A percentile compares a stretch with the other conserved stretches of the same genome.
These are phyloP conservation scores for Clarkia xantiana DNA, from an alignment of 345 rosid genomes.

Conservation along the genomic window DNA sequence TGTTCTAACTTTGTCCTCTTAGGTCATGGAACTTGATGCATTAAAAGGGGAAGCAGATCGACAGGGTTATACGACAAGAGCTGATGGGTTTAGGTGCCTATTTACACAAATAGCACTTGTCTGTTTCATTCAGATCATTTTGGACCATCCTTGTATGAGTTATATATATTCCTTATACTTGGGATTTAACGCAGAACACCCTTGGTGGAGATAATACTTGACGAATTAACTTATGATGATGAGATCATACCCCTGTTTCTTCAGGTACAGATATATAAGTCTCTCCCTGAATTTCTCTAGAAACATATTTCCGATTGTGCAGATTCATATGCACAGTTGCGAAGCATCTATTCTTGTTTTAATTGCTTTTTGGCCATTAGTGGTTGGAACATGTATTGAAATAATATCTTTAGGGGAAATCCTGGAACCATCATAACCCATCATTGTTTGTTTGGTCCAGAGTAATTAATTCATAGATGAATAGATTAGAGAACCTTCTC, in stretches of 20 bases:
- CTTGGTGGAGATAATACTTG: conserved; percentile 51
- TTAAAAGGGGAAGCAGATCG: conserved; percentile 54
- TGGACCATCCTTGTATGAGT: neutral
- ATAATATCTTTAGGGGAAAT: too few relatives aligned
- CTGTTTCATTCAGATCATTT: neutral
- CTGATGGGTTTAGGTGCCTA: conserved; percentile 64
- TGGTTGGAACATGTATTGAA: too few relatives aligned
- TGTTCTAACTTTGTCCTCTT: conserved; percentile 9
- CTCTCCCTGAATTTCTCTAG: neutral
- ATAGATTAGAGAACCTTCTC: too few relatives aligned
- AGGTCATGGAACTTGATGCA: conserved; percentile 77
- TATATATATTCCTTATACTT: conserved; percentile 1
- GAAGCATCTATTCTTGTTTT: too few relatives aligned
- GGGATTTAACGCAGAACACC: conserved; percentile 51
- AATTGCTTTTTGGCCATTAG: too few relatives aligned
- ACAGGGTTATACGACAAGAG: conserved; percentile 45
- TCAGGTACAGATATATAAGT: conserved; percentile 28
- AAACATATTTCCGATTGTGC: neutral
- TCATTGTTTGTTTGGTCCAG: too few relatives aligned
- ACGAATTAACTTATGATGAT: conserved; percentile 49
- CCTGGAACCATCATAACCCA: too few relatives aligned
- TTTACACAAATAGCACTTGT: neutral
- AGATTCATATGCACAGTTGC: too few relatives aligned
- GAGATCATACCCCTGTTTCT: conserved; percentile 43
- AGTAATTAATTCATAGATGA: too few relatives aligned